phyloP scores from a whole-genome alignment of 768 basidiomycete species.

The Leccinum sublutescens region DNA sequence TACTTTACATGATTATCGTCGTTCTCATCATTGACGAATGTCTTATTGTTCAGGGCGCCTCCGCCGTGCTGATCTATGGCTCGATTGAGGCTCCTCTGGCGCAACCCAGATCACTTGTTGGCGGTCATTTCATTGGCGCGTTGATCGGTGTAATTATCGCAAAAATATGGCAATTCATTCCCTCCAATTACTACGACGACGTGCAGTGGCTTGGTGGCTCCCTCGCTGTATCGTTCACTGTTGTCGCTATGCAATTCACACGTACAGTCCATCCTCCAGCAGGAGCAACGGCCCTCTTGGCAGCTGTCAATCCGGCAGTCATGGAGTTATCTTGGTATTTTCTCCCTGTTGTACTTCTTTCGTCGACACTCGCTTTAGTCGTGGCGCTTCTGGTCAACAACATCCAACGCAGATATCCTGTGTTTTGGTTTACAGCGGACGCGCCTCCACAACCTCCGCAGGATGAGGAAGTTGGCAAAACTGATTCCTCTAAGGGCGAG shows the following conservation, averaged over 20 bases:
- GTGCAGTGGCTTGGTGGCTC: slow-evolving; percentile 41
- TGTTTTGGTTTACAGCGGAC: slow-evolving; percentile 42
- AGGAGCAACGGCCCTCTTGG: slow-evolving; percentile 56
- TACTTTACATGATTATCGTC: neutral
- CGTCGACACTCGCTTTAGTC: slow-evolving; percentile 34
- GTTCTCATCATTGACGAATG: neutral
- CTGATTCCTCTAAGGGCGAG: neutral
- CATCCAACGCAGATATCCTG: slow-evolving; percentile 46
- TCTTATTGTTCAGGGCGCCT: slow-evolving; percentile 44
- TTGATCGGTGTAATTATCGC: slow-evolving; percentile 48
- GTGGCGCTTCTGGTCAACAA: slow-evolving; percentile 50
- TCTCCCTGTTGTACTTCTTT: slow-evolving; percentile 51
- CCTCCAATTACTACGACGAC: slow-evolving; percentile 42
- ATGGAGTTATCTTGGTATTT: slow-evolving; percentile 52
- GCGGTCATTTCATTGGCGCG: slow-evolving; percentile 42
- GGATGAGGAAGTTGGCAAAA: neutral
- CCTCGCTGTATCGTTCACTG: slow-evolving; percentile 40
- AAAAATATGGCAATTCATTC: slow-evolving; percentile 49
- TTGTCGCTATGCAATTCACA: slow-evolving; percentile 54
- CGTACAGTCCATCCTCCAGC: slow-evolving; percentile 55
- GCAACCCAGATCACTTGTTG: slow-evolving; percentile 52
- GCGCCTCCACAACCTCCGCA: neutral
- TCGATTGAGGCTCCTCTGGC: slow-evolving; percentile 51
- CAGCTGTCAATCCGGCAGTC: slow-evolving; percentile 43
- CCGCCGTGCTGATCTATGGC: slow-evolving; percentile 54